phyloP scores from a whole-genome alignment of 225 moss, liverwort and hornwort species.

The Sphagnum contortum region DNA sequence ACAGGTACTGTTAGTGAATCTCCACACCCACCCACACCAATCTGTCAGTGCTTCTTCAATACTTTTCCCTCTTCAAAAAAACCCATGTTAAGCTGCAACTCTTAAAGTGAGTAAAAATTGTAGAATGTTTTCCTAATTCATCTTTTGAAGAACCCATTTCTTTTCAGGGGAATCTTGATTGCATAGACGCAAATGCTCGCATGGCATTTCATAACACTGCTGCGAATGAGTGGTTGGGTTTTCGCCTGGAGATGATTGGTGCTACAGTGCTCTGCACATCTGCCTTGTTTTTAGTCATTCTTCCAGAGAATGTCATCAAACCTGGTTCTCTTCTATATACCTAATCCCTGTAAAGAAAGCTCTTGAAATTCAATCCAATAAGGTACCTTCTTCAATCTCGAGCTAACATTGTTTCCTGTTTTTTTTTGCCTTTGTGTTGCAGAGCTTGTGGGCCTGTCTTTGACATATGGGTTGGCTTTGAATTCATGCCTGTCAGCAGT shows the following conservation, averaged over 20 bases:
- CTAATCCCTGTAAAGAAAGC: too few relatives aligned
- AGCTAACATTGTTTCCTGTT: too few relatives aligned
- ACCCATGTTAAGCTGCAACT: too few relatives aligned
- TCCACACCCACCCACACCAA: slow-evolving; percentile 3
- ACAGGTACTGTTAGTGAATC: slow-evolving; percentile 2
- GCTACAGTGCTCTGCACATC: slow-evolving; percentile 38
- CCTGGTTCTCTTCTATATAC: slow-evolving; percentile 2
- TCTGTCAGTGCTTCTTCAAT: too few relatives aligned
- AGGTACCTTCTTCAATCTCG: too few relatives aligned
- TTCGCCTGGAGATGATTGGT: slow-evolving; percentile 62
- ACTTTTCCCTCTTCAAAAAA: too few relatives aligned
- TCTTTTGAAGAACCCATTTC: too few relatives aligned
- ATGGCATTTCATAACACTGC: slow-evolving; percentile 50
- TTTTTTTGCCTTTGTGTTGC: too few relatives aligned
- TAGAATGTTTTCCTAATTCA: too few relatives aligned
- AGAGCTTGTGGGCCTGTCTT: slow-evolving; percentile 25
- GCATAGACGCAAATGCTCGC: slow-evolving; percentile 36
- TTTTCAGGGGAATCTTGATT: slow-evolving; percentile 15
- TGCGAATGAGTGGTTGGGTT: slow-evolving; percentile 66
- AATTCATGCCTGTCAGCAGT: slow-evolving; percentile 12
- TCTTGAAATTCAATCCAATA: too few relatives aligned
- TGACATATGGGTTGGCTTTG: slow-evolving; percentile 29
- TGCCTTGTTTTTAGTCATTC: slow-evolving; percentile 42
- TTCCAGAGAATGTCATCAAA: slow-evolving; percentile 12
- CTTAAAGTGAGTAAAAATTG: too few relatives aligned